Base-by-base conservation (phyloP, 2,329 filamentous ascomycete species). In the Colletotrichum musae region DNA sequence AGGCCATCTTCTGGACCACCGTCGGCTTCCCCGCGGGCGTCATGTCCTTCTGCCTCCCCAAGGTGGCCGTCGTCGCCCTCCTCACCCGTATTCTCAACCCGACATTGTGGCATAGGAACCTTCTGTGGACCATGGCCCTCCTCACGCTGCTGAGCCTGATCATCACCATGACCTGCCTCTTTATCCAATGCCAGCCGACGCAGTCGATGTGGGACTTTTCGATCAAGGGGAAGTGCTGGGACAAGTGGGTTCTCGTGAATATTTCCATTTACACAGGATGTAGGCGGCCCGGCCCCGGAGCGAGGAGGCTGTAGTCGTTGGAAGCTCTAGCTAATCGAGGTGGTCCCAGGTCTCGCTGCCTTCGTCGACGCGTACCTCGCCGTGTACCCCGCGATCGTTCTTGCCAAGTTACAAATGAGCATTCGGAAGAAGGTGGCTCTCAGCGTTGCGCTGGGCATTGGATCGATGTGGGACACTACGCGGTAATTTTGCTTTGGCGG, bases 341-440 rank as follows among this genome's bases (percentile, higher is more conserved):
- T 24, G 4, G 4, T 5, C 15, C 36, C 56, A 80, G 79, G 73
- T 0, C 72, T 79, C 18, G 82, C 78, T 15, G 80, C 76, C 1
- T 72, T 78, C 26, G 76, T 80, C n/a, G 82, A 84, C 68, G 72
- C 83, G 1, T 84, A 84, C 58, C 76, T 84, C 5, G 81, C 82
- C 16, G 70, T 83, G 0, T 84, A 84, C 45, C 82, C 82, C 0
- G 77, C 78, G 2, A 57, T 80, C 3, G 76, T 83, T 0, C 75
- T 84, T 0, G 79, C 71, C 47, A 73, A 74, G 7, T 73, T 84
- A 9, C 79, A 82, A 43, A 76, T 84, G 73, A 77, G 77, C 21
- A 66, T 76, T 7, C 76, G 74, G 61, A 84, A 83, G 75, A 84
- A 84, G 74, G 57, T 84, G 9, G 81, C 78, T 0, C 70, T 84